Conservation (phyloP, 768 basidiomycete species). For the Scleroderma bovista region DNA sequence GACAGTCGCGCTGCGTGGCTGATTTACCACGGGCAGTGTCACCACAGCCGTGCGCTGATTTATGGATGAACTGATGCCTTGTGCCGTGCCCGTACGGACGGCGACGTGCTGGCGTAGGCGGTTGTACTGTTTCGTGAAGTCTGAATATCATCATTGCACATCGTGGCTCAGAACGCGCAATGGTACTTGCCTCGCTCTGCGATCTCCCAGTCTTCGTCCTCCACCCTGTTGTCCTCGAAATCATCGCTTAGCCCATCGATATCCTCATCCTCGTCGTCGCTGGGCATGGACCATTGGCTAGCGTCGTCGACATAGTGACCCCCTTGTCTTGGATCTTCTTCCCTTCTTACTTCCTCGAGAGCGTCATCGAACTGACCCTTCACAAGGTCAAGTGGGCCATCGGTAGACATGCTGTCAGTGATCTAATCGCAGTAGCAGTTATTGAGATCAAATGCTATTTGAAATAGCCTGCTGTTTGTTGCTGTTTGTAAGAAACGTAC, state of each 20-base stretch:
- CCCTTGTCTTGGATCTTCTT: slow-evolving; percentile 16
- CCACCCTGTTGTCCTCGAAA: slow-evolving; percentile 57
- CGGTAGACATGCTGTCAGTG: slow-evolving; percentile 11
- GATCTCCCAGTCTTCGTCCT: slow-evolving; percentile 88
- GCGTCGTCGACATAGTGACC: slow-evolving; percentile 44
- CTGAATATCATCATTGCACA: slow-evolving; percentile 36
- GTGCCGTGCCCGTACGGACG: slow-evolving; percentile 67
- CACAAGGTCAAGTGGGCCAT: slow-evolving; percentile 25
- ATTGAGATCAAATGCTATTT: no score
- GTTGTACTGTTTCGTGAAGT: slow-evolving; percentile 99
- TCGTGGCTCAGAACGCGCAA: background rate
- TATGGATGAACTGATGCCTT: slow-evolving; percentile 49
- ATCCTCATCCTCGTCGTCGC: slow-evolving; percentile 14
- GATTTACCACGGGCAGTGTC: slow-evolving; percentile 66
- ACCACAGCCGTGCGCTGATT: slow-evolving; percentile 48
- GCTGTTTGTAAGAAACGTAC: no score
- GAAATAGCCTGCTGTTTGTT: no score
- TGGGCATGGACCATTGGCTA: slow-evolving; percentile 23
- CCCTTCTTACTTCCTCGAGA: slow-evolving; percentile 25
- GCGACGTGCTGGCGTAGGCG: slow-evolving; percentile 88
- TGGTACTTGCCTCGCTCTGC: slow-evolving; percentile 63
- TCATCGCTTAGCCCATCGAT: slow-evolving; percentile 35
- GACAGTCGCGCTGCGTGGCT: slow-evolving; percentile 38
- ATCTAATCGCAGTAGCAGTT: slow-evolving; percentile 7
- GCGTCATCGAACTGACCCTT: slow-evolving; percentile 64